These are phyloP conservation scores for Acorus gramineus DNA, from an alignment of 106 monocot genomes.

Conservation along the genomic window DNA sequence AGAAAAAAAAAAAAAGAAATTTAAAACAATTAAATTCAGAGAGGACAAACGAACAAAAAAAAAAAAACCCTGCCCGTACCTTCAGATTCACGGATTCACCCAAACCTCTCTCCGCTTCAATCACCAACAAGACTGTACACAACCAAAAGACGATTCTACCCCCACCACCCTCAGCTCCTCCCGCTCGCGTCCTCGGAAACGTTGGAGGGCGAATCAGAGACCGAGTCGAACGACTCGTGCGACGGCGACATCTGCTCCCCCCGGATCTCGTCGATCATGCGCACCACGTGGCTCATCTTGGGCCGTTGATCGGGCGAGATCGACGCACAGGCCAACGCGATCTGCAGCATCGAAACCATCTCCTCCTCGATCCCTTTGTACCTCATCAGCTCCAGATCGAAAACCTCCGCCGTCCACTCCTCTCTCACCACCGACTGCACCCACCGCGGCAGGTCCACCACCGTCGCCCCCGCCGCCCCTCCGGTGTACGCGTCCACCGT, in stretches of 20 bases:
- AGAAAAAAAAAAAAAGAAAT: no score
- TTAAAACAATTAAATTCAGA: no score
- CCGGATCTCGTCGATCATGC: slow-evolving; percentile 35
- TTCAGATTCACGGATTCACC: no score
- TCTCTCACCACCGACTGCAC: slow-evolving; percentile 31
- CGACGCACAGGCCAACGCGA: slow-evolving; percentile 38
- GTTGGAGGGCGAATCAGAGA: no score
- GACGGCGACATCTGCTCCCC: slow-evolving; percentile 25
- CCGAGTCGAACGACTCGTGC: no score
- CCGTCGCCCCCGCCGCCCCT: background rate
- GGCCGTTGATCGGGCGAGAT: slow-evolving; percentile 34
- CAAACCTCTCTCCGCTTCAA: no score
- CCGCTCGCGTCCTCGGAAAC: no score
- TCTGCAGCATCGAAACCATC: slow-evolving; percentile 55
- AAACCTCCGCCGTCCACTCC: slow-evolving; percentile 18
- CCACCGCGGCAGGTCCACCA: slow-evolving; percentile 27
- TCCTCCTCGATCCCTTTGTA: slow-evolving; percentile 51
- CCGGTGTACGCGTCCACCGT: background rate
- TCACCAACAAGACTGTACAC: no score
- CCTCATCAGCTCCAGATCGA: slow-evolving; percentile 40
- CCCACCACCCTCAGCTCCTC: no score
- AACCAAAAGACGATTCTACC: no score
- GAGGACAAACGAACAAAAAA: no score
- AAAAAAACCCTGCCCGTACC: no score
- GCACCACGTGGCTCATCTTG: slow-evolving; percentile 39